Evolutionary conservation across 2,329 filamentous ascomycete species (phyloP).

Genomic region (Trichoderma sp.): DNA sequence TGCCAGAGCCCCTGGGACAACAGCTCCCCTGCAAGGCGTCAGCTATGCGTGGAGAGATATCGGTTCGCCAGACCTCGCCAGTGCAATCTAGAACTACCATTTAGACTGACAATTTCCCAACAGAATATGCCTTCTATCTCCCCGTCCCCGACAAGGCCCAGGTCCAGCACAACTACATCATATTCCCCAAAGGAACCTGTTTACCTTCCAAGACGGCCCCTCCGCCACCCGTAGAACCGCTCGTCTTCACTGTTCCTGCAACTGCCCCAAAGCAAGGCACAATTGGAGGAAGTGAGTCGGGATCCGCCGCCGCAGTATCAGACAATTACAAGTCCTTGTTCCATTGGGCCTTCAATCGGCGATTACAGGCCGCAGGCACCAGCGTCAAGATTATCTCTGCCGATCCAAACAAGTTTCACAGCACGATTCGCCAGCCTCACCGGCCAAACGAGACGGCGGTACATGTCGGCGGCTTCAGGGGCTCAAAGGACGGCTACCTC

Average conservation of each 20-base stretch:
- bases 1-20: constrained; percentile 54
- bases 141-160: constrained; percentile 67
- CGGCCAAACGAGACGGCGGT: constrained; percentile 64
- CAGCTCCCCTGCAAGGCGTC: constrained; percentile 54
- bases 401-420: constrained; percentile 60
- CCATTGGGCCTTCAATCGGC: constrained; percentile 60
- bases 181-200: constrained; percentile 60
- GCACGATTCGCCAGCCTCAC: constrained; percentile 57
- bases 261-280: constrained; percentile 62
- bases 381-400: constrained; percentile 52
- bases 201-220: constrained; percentile 51
- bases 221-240: constrained; percentile 52
- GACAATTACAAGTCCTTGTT: constrained; percentile 62
- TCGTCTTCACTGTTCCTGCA: constrained; percentile 65
- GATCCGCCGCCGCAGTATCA: constrained; percentile 54
- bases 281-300: constrained; percentile 53
- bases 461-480: constrained; percentile 66
- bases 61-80: constrained; percentile 46
- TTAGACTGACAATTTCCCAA: constrained; percentile 22
- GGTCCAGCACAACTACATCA: constrained; percentile 65
- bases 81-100: not conserved
- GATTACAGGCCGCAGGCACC: constrained; percentile 53
- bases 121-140: constrained; percentile 64
- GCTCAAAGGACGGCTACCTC: constrained; percentile 68
- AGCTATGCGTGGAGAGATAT: constrained; percentile 64